phyloP scores from a whole-genome alignment of 106 monocot genomes.

The Acorus gramineus region DNA sequence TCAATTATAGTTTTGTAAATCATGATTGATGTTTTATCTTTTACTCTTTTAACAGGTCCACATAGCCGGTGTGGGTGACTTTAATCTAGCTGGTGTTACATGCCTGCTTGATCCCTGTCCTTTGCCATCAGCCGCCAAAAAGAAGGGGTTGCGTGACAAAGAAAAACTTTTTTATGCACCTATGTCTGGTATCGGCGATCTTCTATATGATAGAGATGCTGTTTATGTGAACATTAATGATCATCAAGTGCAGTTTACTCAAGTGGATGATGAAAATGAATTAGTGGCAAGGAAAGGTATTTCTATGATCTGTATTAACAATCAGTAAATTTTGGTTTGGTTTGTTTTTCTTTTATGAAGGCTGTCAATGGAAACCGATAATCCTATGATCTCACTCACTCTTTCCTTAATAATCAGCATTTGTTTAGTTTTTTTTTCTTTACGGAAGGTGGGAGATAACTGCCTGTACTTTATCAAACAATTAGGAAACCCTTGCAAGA shows the following conservation, averaged over 20 bases:
- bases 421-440: too few relatives aligned
- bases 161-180: conserved; percentile 97
- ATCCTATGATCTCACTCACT: too few relatives aligned
- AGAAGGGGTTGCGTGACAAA: conserved; percentile 88
- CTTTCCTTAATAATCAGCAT: too few relatives aligned
- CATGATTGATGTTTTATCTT: too few relatives aligned
- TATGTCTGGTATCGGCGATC: conserved; percentile 97
- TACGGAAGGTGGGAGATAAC: too few relatives aligned
- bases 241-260: conserved; percentile 90
- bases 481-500: too few relatives aligned
- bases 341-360: too few relatives aligned
- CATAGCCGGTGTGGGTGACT: conserved; percentile 93
- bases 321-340: too few relatives aligned
- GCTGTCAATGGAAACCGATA: too few relatives aligned
- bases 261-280: conserved; percentile 47
- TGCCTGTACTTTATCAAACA: too few relatives aligned
- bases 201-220: conserved; percentile 97
- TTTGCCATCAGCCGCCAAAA: conserved; percentile 93
- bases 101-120: conserved; percentile 84
- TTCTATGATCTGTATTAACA: background rate
- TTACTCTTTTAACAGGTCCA: conserved; percentile 43
- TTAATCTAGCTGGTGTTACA: conserved; percentile 57
- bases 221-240: conserved; percentile 95
- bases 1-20: too few relatives aligned
- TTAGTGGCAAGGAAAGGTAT: conserved; percentile 41